Base-by-base conservation (phyloP, 2,329 filamentous ascomycete genomes). In the Cytospora mali region DNA sequence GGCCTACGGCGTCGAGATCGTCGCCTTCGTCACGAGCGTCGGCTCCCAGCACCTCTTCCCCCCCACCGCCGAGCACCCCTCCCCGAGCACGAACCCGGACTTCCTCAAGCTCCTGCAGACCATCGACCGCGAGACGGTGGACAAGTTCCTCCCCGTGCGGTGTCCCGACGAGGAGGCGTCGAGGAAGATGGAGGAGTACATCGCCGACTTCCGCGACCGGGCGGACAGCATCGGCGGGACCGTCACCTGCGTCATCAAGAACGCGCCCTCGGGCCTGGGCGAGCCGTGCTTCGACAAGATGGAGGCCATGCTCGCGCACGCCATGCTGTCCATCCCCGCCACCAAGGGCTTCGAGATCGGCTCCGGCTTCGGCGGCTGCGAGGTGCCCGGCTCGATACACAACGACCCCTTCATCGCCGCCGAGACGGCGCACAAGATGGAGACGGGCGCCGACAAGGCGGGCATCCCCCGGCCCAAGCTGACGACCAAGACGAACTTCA, bases 271-370 rank as follows among this genome's bases (percentile, higher is more conserved):
- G 48, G 94, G 94, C 0, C 84, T 98, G 3, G 95, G 95, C 64
- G 95, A 98, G 82, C 95, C 94, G 0, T 91, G 87, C 76, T 98
- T 99, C 76, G 92, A 96, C 77, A 98, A 98, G 81, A 83, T 98
- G 51, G 93, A 99, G 80, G 95, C 95, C 9, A 86, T 85, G 74
- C 87, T 99, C 53, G 93, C 87, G 28, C 94, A 98, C 73, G 95
- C 91, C 55, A 98, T 99, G 91, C 84, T 98, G 67, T 92, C 88
- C 74, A 97, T 98, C 70, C 95, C 95, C 6, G 93, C 95, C 4
- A 94, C 91, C 42, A 99, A 98, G 80, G 94, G 90, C 60, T 98
- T 98, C 73, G 94, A 98, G 75, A 89, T 98, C 68, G 95, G 95
- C 60, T 96, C 91, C 58, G 95, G 95, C 14, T 98, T 98, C 75